A percentile compares a stretch with the other conserved stretches of the same genome.
Conservation (phyloP, 129 eudicot genomes). For the Arctium lappa region DNA sequence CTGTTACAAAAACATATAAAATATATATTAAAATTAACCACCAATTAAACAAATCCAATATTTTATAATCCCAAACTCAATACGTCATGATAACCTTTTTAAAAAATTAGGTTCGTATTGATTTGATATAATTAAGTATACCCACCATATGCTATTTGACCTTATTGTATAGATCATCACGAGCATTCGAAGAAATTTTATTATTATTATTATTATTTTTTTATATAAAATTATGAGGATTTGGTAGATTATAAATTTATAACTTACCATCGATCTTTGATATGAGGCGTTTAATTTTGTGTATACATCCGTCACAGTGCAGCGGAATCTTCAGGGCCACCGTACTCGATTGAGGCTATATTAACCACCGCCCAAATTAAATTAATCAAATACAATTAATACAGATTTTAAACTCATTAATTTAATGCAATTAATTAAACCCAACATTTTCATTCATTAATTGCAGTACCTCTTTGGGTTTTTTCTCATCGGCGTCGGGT, state of each 20-base stretch:
- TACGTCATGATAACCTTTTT: slow-evolving; percentile 8
- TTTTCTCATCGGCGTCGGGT: slow-evolving; percentile 16
- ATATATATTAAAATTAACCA: background rate
- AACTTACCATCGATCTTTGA: slow-evolving; percentile 44
- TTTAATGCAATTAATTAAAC: background rate
- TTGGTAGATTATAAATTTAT: background rate
- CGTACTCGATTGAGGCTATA: slow-evolving; percentile 39
- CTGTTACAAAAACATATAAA: slow-evolving; percentile 26
- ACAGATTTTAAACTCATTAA: background rate
- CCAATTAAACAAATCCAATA: background rate
- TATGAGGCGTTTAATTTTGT: slow-evolving; percentile 47
- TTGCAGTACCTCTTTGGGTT: slow-evolving; percentile 48
- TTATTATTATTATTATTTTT: background rate
- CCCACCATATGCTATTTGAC: slow-evolving; percentile 17
- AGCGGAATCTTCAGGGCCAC: slow-evolving; percentile 50
- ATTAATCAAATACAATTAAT: background rate
- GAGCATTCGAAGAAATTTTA: background rate
- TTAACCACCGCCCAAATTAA: slow-evolving; percentile 11
- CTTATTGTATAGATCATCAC: background rate
- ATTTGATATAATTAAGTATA: background rate
- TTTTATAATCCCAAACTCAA: background rate
- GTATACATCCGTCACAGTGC: slow-evolving; percentile 64
- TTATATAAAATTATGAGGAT: background rate
- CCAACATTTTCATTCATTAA: slow-evolving; percentile 2
- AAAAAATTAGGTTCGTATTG: background rate